These are phyloP conservation scores for Aureobasidium sp. DNA, from an alignment of 2,329 filamentous ascomycete species.

Conservation along the genomic window DNA sequence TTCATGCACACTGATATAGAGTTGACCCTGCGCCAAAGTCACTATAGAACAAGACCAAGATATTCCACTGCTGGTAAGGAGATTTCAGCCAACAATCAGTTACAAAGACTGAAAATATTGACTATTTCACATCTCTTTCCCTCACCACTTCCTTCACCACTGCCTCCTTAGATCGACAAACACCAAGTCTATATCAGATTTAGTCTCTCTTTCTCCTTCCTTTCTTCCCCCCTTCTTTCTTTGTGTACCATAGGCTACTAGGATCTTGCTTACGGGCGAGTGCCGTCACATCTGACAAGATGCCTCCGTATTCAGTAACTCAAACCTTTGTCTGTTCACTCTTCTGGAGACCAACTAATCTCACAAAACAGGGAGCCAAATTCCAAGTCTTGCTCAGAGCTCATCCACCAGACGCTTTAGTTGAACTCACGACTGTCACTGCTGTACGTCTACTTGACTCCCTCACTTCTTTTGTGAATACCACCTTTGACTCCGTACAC, in stretches of 20 bases:
- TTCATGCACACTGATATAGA: no score
- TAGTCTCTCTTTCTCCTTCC: not conserved
- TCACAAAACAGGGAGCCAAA: not conserved
- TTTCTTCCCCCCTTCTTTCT: not conserved
- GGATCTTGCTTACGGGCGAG: not conserved
- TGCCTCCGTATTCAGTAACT: constrained; percentile 7
- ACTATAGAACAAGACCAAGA: no score
- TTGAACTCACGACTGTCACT: not conserved
- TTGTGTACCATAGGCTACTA: not conserved
- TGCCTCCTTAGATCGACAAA: not conserved
- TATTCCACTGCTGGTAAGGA: not conserved
- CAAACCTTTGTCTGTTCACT: not conserved
- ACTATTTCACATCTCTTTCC: not conserved
- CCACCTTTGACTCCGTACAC: not conserved
- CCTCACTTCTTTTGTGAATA: not conserved
- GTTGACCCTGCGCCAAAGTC: no score
- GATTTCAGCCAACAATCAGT: not conserved
- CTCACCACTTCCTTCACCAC: not conserved
- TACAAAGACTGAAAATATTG: not conserved
- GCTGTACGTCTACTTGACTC: not conserved
- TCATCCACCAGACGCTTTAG: not conserved
- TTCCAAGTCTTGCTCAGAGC: constrained; percentile 1
- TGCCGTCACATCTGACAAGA: not conserved
- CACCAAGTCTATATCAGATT: no score
- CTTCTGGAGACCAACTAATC: not conserved